A percentile compares a stretch with the other conserved stretches of the same genome.
Evolutionary conservation across 192 early-diverging fungal genomes (phyloP).

Genomic region (Backusella tarrabulga): DNA sequence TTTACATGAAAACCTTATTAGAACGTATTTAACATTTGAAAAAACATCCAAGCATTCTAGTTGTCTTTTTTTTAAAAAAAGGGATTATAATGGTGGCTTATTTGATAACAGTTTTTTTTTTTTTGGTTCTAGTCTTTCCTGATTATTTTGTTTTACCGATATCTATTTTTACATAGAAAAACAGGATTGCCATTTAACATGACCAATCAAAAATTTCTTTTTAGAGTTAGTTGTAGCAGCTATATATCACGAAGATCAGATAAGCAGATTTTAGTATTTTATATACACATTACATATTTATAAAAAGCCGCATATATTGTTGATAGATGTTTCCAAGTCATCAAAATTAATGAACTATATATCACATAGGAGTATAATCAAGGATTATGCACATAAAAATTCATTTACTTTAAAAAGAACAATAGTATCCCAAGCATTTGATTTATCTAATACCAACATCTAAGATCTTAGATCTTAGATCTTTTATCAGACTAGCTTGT

Average conservation of each 20-base stretch:
- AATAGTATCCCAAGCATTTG: neutral
- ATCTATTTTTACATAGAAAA: neutral
- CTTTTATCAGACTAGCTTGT: neutral
- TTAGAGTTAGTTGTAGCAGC: neutral
- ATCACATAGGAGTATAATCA: neutral
- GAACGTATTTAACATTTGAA: neutral
- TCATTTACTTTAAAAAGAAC: neutral
- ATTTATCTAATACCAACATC: neutral
- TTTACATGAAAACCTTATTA: neutral
- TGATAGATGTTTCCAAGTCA: too few relatives aligned
- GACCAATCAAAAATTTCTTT: neutral
- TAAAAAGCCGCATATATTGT: too few relatives aligned
- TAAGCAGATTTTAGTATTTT: neutral
- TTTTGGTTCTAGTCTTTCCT: neutral
- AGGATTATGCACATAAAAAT: neutral
- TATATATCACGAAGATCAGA: neutral
- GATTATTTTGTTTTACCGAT: neutral
- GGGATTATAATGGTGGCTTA: too few relatives aligned
- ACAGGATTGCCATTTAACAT: neutral
- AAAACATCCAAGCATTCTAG: neutral
- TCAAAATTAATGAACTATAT: too few relatives aligned
- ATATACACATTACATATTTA: neutral
- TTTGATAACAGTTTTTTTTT: neutral
- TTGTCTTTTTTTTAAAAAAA: neutral
- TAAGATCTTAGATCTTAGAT: neutral